These are phyloP conservation scores for Gentiana dahurica DNA, from an alignment of 257 asterid genomes.

Conservation along the genomic window DNA sequence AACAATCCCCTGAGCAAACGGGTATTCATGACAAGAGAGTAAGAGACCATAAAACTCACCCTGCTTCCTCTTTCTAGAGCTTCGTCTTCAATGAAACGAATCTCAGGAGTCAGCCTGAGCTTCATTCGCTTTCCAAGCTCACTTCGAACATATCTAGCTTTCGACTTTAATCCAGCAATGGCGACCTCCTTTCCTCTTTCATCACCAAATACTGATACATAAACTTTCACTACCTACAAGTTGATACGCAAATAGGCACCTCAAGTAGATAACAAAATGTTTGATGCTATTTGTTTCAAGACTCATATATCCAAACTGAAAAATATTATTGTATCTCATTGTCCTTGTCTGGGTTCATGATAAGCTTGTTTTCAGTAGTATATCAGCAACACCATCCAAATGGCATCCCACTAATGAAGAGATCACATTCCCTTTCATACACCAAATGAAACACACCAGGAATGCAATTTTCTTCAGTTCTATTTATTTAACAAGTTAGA, in stretches of 20 bases:
- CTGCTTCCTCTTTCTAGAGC: constrained; percentile 97
- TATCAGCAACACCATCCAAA: neutral
- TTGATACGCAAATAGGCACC: neutral
- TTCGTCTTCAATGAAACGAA: constrained; percentile 91
- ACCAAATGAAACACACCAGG: too few species aligned
- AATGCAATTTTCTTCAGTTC: too few species aligned
- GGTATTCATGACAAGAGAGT: constrained; percentile 1
- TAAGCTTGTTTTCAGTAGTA: neutral
- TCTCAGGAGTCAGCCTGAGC: constrained; percentile 92
- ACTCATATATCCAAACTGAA: too few species aligned
- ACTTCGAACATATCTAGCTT: constrained; percentile 87
- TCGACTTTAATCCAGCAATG: constrained; percentile 76
- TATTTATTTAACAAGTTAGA: too few species aligned
- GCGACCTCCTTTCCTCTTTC: constrained; percentile 98
- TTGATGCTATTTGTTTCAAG: too few species aligned
- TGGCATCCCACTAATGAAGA: too few species aligned
- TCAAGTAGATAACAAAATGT: neutral
- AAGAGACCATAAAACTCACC: constrained; percentile 36
- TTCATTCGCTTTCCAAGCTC: constrained; percentile 89
- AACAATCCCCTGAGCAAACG: too few species aligned
- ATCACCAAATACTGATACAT: constrained; percentile 94
- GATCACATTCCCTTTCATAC: too few species aligned
- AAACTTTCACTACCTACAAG: constrained; percentile 86
- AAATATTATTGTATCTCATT: neutral
- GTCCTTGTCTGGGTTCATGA: too few species aligned